phyloP scores from a whole-genome alignment of 345 rosid genomes.

The Rhizophora mangle region DNA sequence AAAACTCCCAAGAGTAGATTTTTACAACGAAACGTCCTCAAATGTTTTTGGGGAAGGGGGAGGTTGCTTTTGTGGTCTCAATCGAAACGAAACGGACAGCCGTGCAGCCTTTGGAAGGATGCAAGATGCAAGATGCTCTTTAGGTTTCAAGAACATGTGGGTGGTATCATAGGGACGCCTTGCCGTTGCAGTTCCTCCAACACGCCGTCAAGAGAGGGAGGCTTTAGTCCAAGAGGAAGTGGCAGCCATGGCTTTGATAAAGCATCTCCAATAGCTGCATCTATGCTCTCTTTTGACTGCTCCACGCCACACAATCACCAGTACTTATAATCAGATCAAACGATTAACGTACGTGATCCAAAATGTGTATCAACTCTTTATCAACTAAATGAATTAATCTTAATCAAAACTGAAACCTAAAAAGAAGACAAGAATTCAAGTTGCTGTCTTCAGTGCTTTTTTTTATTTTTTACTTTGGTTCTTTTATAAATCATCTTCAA shows the following conservation, averaged over 20 bases:
- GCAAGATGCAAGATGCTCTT: neutral
- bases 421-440: neutral
- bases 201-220: conserved; percentile 67
- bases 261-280: conserved; percentile 70
- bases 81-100: neutral
- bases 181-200: conserved; percentile 66
- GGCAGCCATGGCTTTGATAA: conserved; percentile 78
- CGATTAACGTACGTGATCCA: neutral
- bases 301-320: neutral
- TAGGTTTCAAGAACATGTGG: conserved; percentile 33
- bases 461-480: too few species aligned
- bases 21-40: conserved; percentile 23
- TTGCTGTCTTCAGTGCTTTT: neutral
- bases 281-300: conserved; percentile 72
- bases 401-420: neutral
- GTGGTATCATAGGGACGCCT: conserved; percentile 67
- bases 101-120: neutral
- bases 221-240: conserved; percentile 73
- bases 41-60: conserved; percentile 17
- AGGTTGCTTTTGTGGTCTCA: neutral
- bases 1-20: conserved; percentile 20
- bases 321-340: neutral
- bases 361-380: too few species aligned
- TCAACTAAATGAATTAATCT: neutral
- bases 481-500: too few species aligned